These are phyloP conservation scores for Solanum paucissectum DNA, from an alignment of 257 asterid genomes.

Conservation along the genomic window DNA sequence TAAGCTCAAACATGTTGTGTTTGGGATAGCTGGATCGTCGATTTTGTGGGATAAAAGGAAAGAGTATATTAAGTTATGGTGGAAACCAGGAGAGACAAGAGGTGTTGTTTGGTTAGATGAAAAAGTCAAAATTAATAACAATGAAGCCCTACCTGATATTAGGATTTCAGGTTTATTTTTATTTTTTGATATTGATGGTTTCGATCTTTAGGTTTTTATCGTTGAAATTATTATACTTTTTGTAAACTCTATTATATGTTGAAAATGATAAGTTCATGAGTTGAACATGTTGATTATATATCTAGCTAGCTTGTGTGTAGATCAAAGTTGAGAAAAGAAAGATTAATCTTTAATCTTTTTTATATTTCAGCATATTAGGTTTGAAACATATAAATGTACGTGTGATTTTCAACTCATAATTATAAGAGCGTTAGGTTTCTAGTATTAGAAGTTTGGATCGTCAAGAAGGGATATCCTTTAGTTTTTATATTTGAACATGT, in stretches of 20 bases:
- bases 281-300: not conserved
- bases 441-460: too few relatives aligned
- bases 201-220: not conserved
- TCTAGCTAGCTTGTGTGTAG: too few relatives aligned
- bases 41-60: conserved; percentile 45
- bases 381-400: too few relatives aligned
- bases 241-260: not conserved
- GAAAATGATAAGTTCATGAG: not conserved
- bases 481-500: too few relatives aligned
- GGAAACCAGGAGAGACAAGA: conserved; percentile 43
- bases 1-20: conserved; percentile 34
- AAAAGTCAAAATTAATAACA: conserved; percentile 5
- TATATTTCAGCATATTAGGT: too few relatives aligned
- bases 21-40: conserved; percentile 58
- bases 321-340: too few relatives aligned
- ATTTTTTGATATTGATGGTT: too few relatives aligned
- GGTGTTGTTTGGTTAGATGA: conserved; percentile 57
- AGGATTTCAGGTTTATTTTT: conserved; percentile 7
- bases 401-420: too few relatives aligned
- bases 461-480: too few relatives aligned
- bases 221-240: too few relatives aligned
- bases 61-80: conserved; percentile 61
- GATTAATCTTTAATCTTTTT: too few relatives aligned
- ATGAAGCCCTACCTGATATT: conserved; percentile 39
- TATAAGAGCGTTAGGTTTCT: too few relatives aligned